Evolutionary conservation across 805 yeast species (phyloP), one percentile per base, ranked within the genome.

Genomic region (Jamesozyma piceae): DNA sequence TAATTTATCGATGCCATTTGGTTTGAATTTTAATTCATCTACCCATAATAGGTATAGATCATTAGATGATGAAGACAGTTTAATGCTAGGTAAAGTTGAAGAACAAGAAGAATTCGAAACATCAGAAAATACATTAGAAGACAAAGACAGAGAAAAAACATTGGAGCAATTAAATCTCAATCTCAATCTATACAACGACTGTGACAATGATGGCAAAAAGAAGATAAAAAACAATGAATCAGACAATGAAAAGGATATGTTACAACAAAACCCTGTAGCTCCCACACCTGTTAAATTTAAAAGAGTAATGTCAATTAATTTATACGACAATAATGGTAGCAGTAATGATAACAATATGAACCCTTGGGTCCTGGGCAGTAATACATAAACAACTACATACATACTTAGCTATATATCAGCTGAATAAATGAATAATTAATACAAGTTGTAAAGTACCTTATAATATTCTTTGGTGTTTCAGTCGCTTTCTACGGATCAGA

Each of bases 351-450:
- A 49, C 34, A 50, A 50, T 31, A 44, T 47, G 5, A 55, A 53
- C 24, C 55, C 52, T 19, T 62, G 66, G 66, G 47, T 56, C 11
- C 43, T 62, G 17, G 64, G 64, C 13, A 59, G 59, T 8, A 60
- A 60, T 35, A 24, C 35, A 32, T 32, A 32, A 14, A 32, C 35
- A 32, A 14, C 22, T 20, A 32, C 35, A 32, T 32, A 32, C 22
- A 32, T 17, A 32, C 14, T 4, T n/a, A n/a, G n/a, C n/a, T n/a
- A n/a, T n/a, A n/a, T n/a, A n/a, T n/a, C n/a, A n/a, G n/a, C n/a
- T n/a, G n/a, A n/a, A n/a, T n/a, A 17, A 18, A 20, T 34, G 19
- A 13, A 17, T 18, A 9, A 18, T 15, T 22, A 33, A 19, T 33
- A 33, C 20, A 33, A 33, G 15, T 33, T 17, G 5, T 13, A 33